phyloP scores from a whole-genome alignment of 768 basidiomycete species.

The Xerocomellus dryophilus region DNA sequence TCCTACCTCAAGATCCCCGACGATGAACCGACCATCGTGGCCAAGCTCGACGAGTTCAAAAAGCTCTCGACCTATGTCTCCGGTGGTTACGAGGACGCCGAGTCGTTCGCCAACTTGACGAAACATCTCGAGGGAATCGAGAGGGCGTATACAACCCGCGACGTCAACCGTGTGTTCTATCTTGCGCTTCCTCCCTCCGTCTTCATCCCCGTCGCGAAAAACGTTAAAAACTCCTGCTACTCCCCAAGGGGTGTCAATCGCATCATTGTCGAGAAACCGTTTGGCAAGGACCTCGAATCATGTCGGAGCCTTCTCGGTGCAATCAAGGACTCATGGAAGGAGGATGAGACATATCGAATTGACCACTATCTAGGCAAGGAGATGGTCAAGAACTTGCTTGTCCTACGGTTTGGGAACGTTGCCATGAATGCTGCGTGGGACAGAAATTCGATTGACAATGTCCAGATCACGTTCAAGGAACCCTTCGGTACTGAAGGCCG shows the following conservation, averaged over 20 bases:
- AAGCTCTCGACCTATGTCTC: slow-evolving; percentile 74
- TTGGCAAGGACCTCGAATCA: slow-evolving; percentile 90
- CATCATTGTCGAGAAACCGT: slow-evolving; percentile 97
- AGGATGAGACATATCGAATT: slow-evolving; percentile 98
- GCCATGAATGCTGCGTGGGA: slow-evolving; percentile 90
- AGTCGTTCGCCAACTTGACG: slow-evolving; percentile 74
- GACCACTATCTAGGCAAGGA: slow-evolving; percentile 99
- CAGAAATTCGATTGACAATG: slow-evolving; percentile 92
- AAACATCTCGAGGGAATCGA: slow-evolving; percentile 79
- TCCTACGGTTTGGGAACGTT: slow-evolving; percentile 92
- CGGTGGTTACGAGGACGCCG: slow-evolving; percentile 84
- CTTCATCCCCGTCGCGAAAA: slow-evolving; percentile 84
- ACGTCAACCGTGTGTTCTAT: slow-evolving; percentile 87
- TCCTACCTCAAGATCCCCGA: slow-evolving; percentile 82
- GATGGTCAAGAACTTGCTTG: slow-evolving; percentile 99
- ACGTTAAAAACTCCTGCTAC: slow-evolving; percentile 83
- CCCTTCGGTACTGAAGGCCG: slow-evolving; percentile 99
- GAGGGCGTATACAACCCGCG: slow-evolving; percentile 56
- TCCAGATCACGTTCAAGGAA: slow-evolving; percentile 99
- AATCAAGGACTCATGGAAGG: slow-evolving; percentile 85
- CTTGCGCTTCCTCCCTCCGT: slow-evolving; percentile 97
- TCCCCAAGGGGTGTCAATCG: slow-evolving; percentile 71
- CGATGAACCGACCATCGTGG: slow-evolving; percentile 53
- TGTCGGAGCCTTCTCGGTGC: slow-evolving; percentile 72
- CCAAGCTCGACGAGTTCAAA: slow-evolving; percentile 82